Evolutionary conservation across 768 basidiomycete species (phyloP), one percentile per base, ranked within the genome.

Genomic region (Boletus subcaerulescens): DNA sequence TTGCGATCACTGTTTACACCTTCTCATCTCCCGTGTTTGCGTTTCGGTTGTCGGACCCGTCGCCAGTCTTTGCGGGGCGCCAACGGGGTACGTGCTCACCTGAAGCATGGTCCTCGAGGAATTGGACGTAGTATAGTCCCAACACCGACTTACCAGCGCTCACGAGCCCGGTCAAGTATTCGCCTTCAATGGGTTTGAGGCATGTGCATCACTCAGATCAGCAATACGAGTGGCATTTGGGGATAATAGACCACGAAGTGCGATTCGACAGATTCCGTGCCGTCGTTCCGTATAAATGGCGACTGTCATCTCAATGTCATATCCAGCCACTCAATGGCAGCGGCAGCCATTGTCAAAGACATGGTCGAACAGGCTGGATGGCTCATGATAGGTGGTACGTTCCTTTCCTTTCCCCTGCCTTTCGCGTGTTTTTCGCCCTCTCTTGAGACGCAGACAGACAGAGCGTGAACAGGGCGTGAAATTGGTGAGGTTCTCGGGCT

Each of bases 301-400:
- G 69, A 1, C 82, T 84, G 3, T 74, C 76, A 5, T 60, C 71
- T 14, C 53, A 60, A 9, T 86, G 85, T 59, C 61, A 73, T 2
- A 60, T 81, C 32, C 69, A 70, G 13, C 73, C 74, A 13, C 69
- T 83, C 52, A 63, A 75, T 50, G 64, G 71, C 15, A n/a, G n/a
- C n/a, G n/a, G 75, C 73, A 39, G 69, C 68, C 11, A 69, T 88
- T 45, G 73, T 87, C 42, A 73, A 69, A 53, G 78, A 85, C 57
- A 68, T 87, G 63, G 84, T 86, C 13, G 80, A 86, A 62, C 73
- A 80, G 18, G 86, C 85, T 13, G 86, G 86, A 3, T 88, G 86
- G 86, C 71, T 87, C n/a, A 60, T 88, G 8, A 66, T 87, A 7
- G 86, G 86, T 29, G 84, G 84, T 84, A 63, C 53, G 77, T 69